Percentiles rank a stretch among this genome's conserved stretches.
These are phyloP conservation scores for barley (Hordeum vulgare) DNA, from an alignment of 176 grass and related monocot species.

Conservation along the genomic window DNA sequence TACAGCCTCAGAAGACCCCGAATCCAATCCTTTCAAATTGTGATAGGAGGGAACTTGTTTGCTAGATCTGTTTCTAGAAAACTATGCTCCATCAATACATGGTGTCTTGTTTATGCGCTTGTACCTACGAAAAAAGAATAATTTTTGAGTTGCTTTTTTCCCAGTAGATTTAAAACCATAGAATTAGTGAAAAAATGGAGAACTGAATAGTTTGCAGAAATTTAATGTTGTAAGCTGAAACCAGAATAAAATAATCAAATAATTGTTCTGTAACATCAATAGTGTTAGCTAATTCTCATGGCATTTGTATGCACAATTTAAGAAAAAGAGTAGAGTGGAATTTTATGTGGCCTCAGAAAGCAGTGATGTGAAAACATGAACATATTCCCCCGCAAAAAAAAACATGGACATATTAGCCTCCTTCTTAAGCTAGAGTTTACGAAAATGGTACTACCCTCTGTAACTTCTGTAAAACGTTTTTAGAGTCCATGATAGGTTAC, in stretches of 20 bases:
- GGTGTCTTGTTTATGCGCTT: neutral
- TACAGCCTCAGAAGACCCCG: neutral
- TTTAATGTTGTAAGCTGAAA: neutral
- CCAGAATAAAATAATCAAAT: neutral
- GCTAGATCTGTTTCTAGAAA: neutral
- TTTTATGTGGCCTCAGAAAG: neutral
- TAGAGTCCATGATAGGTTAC: too few relatives aligned
- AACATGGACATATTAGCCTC: neutral
- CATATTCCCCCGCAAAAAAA: neutral
- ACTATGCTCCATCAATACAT: neutral
- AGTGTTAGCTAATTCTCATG: neutral
- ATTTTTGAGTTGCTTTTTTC: neutral
- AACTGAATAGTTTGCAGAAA: neutral
- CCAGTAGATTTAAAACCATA: neutral
- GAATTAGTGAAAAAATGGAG: neutral
- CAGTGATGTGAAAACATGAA: neutral
- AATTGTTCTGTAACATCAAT: neutral
- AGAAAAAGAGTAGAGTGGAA: neutral
- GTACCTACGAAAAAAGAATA: neutral
- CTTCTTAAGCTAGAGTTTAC: neutral
- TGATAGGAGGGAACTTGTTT: neutral
- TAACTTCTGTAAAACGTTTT: too few relatives aligned
- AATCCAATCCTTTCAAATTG: neutral
- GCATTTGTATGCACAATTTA: neutral
- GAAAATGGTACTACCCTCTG: neutral